Base-by-base conservation (phyloP, 2,329 filamentous ascomycete genomes). In the Ophiocordyceps camponoti-floridani region DNA sequence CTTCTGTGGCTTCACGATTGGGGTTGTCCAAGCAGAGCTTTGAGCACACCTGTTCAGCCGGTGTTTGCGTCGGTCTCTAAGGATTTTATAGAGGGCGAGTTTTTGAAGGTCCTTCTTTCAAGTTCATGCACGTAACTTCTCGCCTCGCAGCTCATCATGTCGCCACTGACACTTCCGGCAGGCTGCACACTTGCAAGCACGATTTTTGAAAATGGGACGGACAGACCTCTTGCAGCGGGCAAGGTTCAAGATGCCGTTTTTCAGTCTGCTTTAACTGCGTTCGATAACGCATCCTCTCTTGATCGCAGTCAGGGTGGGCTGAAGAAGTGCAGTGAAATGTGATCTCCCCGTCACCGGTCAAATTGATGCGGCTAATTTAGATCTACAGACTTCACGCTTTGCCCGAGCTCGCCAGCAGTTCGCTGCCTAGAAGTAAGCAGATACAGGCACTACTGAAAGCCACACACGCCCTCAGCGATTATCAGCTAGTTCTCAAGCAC, bases 261-360 rank as follows among this genome's bases (percentile, higher is more conserved):
- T 40, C 67, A 67, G 1, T 69, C 77, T 42, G 79, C 80, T 1
- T 72, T 87, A 64, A 69, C 73, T 45, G 73, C 80, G 4, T 91
- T 87, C 55, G 84, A 91, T 54, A 84, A 84, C 55, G 84, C 84
- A 3, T 84, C 81, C 19, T 91, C 91, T 53, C 82, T 82, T 1
- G 87, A 89, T 52, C 75, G 76, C 45, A 83, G 74, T 2, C 71
- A 84, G 50, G 84, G 84, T 14, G 81, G 81, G 0, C 69, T 91
- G 53, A 85, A 84, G 60, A 84, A 78, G 58, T 85, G 82, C 41
- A 72, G 81, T 51, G 80, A 86, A 43, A 82, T 84, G 80, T 82
- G 63, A 61, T 75, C 7, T 37, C n/a, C 9, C 30, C n/a, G 57
- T 43, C 5, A 13, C 30, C 5, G 11, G 28, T 12, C 23, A 42